Evolutionary conservation across 2,329 filamentous ascomycete genomes (phyloP).

Genomic region (Colletotrichum kahawae): DNA sequence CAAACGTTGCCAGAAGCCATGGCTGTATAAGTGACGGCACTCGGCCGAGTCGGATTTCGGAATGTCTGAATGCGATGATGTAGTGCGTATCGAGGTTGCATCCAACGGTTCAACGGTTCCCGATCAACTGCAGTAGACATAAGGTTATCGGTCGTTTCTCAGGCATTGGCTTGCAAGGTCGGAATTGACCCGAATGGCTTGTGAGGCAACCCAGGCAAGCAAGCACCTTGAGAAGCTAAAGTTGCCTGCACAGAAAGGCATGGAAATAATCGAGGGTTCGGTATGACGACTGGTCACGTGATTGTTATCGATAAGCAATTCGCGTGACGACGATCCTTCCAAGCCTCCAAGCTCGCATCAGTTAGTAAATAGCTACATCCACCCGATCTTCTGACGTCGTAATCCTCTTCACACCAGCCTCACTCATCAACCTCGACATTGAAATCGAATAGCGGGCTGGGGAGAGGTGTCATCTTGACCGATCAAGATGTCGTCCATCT

Average conservation of each 20-base stretch:
- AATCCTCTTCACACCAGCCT: background rate
- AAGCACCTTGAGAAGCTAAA: background rate
- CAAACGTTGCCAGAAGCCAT: background rate
- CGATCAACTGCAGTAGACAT: background rate
- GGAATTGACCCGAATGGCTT: background rate
- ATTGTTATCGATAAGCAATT: slow-evolving; percentile 14
- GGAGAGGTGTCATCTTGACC: background rate
- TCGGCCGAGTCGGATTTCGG: background rate
- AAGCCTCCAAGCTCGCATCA: background rate
- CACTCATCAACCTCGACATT: background rate
- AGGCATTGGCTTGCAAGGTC: background rate
- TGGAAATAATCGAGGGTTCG: background rate
- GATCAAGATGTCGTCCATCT: slow-evolving; percentile 80
- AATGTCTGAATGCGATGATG: background rate
- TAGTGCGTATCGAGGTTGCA: background rate
- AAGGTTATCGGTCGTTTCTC: background rate
- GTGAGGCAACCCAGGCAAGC: background rate
- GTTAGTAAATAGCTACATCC: background rate
- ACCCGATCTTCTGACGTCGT: background rate
- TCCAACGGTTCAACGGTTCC: background rate
- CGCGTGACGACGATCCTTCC: background rate
- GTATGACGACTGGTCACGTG: slow-evolving; percentile 2
- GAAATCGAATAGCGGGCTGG: background rate
- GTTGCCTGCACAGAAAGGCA: background rate
- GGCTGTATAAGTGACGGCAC: background rate